Base-by-base conservation (phyloP, 2,329 filamentous ascomycete genomes). In the Cordyceps cateniannulata region DNA sequence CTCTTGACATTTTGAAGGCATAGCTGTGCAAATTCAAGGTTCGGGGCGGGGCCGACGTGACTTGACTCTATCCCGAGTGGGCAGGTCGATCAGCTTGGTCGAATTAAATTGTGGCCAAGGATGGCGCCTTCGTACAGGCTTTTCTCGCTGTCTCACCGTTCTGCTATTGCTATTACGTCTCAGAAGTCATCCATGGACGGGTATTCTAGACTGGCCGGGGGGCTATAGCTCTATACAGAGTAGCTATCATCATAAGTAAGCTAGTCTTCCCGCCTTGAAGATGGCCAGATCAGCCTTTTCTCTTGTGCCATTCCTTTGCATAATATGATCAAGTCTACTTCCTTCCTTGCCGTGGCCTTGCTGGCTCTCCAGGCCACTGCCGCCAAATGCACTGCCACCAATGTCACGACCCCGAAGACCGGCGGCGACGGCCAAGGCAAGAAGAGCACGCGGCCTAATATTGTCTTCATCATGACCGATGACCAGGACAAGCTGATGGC, bases 391-490 rank as follows among this genome's bases (percentile, higher is more conserved):
- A n/a, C n/a, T n/a, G n/a, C n/a, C n/a, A n/a, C n/a, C 40, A 44
- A 20, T 44, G 18, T 20, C 40, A 20, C 40, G 40, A 44, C 40
- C 40, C 40, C 40, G 40, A 44, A 44, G 20, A 16, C 18, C n/a
- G n/a, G 40, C 40, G 40, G 40, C 40, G 5, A 20, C 40, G 16
- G 40, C 40, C 40, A n/a, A 6, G 5, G 40, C 40, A 44, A 44
- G 40, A 44, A 44, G 40, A n/a, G 40, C n/a, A n/a, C 40, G 40
- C 40, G 40, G 47, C 76, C 79, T 0, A 89, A 89, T 64, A 82
- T 89, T 50, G 74, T 90, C 22, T 86, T 89, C 67, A 83, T 89
- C 61, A 75, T 89, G 44, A 86, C 85, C 0, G 87, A 89, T 63
- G 87, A 89, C 63, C 86, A 89, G 66, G 86, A 89, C 66, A 70